Evolutionary conservation across 176 grass and related monocot genomes (phyloP).

Genomic region (Canna indica): DNA sequence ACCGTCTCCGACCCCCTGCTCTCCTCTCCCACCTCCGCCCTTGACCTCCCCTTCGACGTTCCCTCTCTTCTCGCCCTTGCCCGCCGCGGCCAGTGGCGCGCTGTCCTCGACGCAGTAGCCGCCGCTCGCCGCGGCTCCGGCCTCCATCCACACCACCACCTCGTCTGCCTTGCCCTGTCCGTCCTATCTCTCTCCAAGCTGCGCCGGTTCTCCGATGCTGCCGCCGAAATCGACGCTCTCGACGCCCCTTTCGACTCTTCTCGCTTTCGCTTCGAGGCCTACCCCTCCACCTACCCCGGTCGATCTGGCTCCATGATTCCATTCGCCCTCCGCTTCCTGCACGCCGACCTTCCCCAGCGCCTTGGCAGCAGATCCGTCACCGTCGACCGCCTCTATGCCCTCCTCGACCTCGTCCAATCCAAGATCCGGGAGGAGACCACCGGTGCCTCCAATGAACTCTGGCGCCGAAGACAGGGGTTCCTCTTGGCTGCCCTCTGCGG

Average conservation of each 20-base stretch:
- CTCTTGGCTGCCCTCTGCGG: slow-evolving; percentile 50
- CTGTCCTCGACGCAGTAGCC: slow-evolving; percentile 50
- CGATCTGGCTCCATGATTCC: slow-evolving; percentile 40
- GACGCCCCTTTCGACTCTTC: slow-evolving; percentile 43
- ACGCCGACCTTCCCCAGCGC: slow-evolving; percentile 61
- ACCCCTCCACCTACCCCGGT: slow-evolving; percentile 24
- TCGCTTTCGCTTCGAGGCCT: slow-evolving; percentile 35
- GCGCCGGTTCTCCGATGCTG: slow-evolving; percentile 63
- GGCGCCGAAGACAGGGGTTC: slow-evolving; percentile 47
- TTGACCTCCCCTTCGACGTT: slow-evolving; percentile 37
- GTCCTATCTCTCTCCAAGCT: slow-evolving; percentile 75
- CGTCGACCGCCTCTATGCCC: slow-evolving; percentile 77
- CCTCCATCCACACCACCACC: slow-evolving; percentile 51
- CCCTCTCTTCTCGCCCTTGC: slow-evolving; percentile 56
- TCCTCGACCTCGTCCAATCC: slow-evolving; percentile 61
- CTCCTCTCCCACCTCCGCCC: neutral
- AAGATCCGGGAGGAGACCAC: slow-evolving; percentile 21
- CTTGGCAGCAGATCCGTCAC: slow-evolving; percentile 58
- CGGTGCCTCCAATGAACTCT: slow-evolving; percentile 10
- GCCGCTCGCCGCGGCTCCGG: slow-evolving; percentile 24
- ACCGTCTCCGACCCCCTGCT: slow-evolving; percentile 12
- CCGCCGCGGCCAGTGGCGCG: slow-evolving; percentile 74
- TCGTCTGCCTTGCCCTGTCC: slow-evolving; percentile 61
- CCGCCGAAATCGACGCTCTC: slow-evolving; percentile 50
- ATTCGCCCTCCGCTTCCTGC: slow-evolving; percentile 67